A percentile compares a stretch with the other conserved stretches of the same genome.
These are phyloP conservation scores for Phytopythium kandeliae DNA, from an alignment of 352 stramenopile species.

Conservation along the genomic window DNA sequence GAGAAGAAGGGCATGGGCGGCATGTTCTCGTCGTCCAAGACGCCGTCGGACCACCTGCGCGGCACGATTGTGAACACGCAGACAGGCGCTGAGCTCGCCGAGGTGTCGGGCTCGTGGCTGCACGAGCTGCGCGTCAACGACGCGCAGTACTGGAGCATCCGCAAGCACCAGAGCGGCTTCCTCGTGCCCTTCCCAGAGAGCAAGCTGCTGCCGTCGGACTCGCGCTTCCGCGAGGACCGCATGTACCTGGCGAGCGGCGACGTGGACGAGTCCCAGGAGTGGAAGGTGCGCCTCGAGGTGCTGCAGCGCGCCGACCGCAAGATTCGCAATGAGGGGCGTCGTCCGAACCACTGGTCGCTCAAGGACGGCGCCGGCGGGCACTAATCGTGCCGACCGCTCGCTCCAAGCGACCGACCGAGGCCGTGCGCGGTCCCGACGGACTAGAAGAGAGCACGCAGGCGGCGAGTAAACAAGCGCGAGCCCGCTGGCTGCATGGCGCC, in stretches of 20 bases:
- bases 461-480: no score
- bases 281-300: constrained; percentile 79
- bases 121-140: constrained; percentile 65
- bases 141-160: constrained; percentile 69
- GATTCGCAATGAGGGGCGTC: constrained; percentile 61
- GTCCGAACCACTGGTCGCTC: constrained; percentile 73
- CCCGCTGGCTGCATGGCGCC: no score
- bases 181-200: constrained; percentile 47
- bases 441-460: no score
- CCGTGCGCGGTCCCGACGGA: no score
- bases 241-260: constrained; percentile 59
- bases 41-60: constrained; percentile 65
- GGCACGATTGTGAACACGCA: constrained; percentile 63
- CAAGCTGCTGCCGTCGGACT: constrained; percentile 69
- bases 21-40: constrained; percentile 78
- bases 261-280: constrained; percentile 77
- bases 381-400: no score
- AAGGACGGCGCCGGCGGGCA: constrained; percentile 35
- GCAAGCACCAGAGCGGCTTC: constrained; percentile 52
- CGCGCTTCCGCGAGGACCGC: constrained; percentile 64
- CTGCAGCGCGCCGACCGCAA: constrained; percentile 77
- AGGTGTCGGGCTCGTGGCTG: constrained; percentile 75
- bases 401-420: no score
- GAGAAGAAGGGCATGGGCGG: constrained; percentile 84
- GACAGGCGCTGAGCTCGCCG: constrained; percentile 55